These are phyloP conservation scores for Trypethelium eluteriae DNA, from an alignment of 495 filamentous ascomycete species.

Conservation along the genomic window DNA sequence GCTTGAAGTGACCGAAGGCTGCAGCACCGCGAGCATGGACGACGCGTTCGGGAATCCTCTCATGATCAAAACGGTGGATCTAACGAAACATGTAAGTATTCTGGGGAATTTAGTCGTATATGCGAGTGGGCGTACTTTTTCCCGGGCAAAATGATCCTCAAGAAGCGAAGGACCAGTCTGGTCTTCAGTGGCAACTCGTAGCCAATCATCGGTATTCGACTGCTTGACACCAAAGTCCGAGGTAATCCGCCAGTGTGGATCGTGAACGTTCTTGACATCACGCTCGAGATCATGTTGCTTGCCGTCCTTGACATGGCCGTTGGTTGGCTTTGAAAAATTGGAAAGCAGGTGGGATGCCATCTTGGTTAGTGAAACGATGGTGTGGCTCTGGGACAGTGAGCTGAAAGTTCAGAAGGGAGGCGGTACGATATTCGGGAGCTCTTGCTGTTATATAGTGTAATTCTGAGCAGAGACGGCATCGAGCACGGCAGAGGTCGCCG, in stretches of 20 bases:
- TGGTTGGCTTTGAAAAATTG: not conserved
- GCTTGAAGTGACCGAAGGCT: conserved; percentile 76
- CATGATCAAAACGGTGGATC: conserved; percentile 79
- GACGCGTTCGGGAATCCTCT: conserved; percentile 80
- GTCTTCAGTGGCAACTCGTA: conserved; percentile 53
- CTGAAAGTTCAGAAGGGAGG: not conserved
- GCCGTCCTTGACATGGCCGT: conserved; percentile 6
- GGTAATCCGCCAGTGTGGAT: conserved; percentile 48
- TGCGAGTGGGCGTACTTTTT: conserved; percentile 51
- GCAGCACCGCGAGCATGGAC: conserved; percentile 80
- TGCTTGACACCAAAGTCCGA: conserved; percentile 75
- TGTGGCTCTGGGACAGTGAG: no score
- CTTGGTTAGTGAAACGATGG: not conserved
- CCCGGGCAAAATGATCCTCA: conserved; percentile 73
- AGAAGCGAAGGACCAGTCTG: conserved; percentile 64
- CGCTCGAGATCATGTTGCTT: conserved; percentile 27
- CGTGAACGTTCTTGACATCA: conserved; percentile 31
- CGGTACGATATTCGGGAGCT: not conserved
- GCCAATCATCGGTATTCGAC: conserved; percentile 69
- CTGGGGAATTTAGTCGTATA: not conserved
- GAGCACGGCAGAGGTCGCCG: no score
- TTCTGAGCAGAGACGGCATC: no score
- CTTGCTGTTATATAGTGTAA: no score
- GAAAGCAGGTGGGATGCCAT: conserved; percentile 1
- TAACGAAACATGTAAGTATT: conserved; percentile 25